A percentile compares a stretch with the other conserved stretches of the same genome.
These are phyloP conservation scores for Kodamaea neixiangensis DNA, from an alignment of 805 yeast genomes.

Conservation along the genomic window DNA sequence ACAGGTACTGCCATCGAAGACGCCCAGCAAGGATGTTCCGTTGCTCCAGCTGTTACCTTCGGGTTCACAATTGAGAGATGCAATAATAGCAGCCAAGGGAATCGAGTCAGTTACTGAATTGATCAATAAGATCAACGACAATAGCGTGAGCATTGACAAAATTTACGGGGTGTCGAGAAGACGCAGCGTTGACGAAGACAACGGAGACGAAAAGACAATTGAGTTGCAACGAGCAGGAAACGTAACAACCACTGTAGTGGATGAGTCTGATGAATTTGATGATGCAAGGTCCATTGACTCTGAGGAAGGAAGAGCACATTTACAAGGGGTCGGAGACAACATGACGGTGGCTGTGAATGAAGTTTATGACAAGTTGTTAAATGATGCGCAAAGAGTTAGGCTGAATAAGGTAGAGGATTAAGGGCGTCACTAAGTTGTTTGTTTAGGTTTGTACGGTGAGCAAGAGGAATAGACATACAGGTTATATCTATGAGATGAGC, in stretches of 20 bases:
- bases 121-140: slow-evolving; percentile 60
- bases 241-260: not conserved
- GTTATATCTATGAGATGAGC: not conserved
- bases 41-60: slow-evolving; percentile 49
- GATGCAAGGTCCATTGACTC: slow-evolving; percentile 5
- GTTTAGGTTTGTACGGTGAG: too few relatives aligned
- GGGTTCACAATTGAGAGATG: slow-evolving; percentile 55
- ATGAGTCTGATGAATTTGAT: slow-evolving; percentile 1
- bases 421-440: not conserved
- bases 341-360: slow-evolving; percentile 55
- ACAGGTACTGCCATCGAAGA: not conserved
- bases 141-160: slow-evolving; percentile 51
- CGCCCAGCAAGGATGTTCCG: slow-evolving; percentile 22
- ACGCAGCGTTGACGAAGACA: not conserved
- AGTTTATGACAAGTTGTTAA: slow-evolving; percentile 69
- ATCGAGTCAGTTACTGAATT: slow-evolving; percentile 67
- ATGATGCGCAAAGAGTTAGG: slow-evolving; percentile 59
- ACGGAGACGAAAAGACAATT: not conserved
- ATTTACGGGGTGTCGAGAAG: slow-evolving; percentile 39
- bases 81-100: slow-evolving; percentile 74
- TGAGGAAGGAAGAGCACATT: not conserved
- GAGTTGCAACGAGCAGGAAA: not conserved
- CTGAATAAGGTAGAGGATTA: slow-evolving; percentile 40
- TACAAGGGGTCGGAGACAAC: not conserved
- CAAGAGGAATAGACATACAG: too few relatives aligned